Percentiles rank a stretch among this genome's conserved stretches.
These are phyloP conservation scores for Phoma sp. DNA, from an alignment of 2,329 filamentous ascomycete species.

Conservation along the genomic window DNA sequence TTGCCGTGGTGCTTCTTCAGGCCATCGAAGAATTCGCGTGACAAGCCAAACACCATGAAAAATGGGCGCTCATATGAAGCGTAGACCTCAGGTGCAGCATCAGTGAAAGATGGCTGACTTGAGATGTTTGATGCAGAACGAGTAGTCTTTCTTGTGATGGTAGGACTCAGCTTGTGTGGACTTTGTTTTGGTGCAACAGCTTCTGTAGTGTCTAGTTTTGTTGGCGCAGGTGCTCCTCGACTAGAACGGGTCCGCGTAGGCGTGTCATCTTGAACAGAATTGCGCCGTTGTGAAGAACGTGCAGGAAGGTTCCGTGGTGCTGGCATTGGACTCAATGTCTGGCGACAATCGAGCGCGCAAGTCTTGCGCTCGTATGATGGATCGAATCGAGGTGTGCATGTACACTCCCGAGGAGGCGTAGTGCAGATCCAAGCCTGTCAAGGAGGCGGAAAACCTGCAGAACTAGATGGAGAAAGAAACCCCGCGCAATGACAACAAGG, in stretches of 20 bases:
- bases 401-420: constrained; percentile 43
- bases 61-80: constrained; percentile 43
- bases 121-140: constrained; percentile 48
- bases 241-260: constrained; percentile 44
- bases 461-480: constrained; percentile 33
- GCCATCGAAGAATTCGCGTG: constrained; percentile 42
- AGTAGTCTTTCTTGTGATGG: constrained; percentile 43
- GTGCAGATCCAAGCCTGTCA: constrained; percentile 44
- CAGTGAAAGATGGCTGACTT: constrained; percentile 37
- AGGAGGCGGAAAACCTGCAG: constrained; percentile 38
- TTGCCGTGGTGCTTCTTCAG: constrained; percentile 40
- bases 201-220: constrained; percentile 39
- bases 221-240: constrained; percentile 38
- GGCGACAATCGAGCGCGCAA: constrained; percentile 14
- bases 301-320: constrained; percentile 33
- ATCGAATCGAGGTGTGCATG: constrained; percentile 32
- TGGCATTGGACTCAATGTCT: constrained; percentile 32
- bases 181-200: constrained; percentile 34
- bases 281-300: constrained; percentile 41
- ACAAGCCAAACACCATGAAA: constrained; percentile 45
- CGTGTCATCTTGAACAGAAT: constrained; percentile 42
- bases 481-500: constrained; percentile 22
- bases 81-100: constrained; percentile 37
- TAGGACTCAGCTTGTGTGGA: constrained; percentile 35
- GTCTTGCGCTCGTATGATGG: constrained; percentile 21